Percentiles rank a stretch among this genome's conserved stretches.
phyloP scores from a whole-genome alignment of 129 eudicot species.

The Helianthus annuus region DNA sequence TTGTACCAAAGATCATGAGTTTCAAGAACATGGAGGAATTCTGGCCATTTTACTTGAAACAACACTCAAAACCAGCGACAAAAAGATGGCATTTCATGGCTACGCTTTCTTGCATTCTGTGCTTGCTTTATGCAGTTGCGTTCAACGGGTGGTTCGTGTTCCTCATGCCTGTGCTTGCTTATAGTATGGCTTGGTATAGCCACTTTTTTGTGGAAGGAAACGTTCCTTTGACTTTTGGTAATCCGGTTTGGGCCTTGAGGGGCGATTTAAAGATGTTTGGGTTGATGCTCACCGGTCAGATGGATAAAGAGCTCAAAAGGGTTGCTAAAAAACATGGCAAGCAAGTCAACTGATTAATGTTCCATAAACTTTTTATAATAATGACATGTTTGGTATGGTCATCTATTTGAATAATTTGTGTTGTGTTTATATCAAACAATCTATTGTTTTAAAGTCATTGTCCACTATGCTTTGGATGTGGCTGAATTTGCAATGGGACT shows the following conservation, averaged over 20 bases:
- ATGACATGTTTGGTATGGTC: neutral
- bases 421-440: neutral
- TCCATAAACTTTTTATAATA: too few relatives aligned
- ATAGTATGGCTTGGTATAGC: constrained; percentile 94
- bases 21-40: constrained; percentile 91
- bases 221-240: constrained; percentile 86
- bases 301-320: constrained; percentile 77
- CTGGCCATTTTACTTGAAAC: constrained; percentile 86
- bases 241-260: constrained; percentile 83
- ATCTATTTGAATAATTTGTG: neutral
- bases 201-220: constrained; percentile 89
- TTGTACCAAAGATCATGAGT: constrained; percentile 42
- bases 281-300: constrained; percentile 89
- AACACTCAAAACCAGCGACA: constrained; percentile 91
- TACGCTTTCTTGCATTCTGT: constrained; percentile 63
- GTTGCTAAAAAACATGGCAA: constrained; percentile 65
- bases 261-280: constrained; percentile 98
- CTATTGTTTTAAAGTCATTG: constrained; percentile 15
- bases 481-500: neutral
- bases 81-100: constrained; percentile 92
- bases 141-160: constrained; percentile 73
- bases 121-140: constrained; percentile 51
- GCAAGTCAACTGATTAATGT: constrained; percentile 52
- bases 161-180: constrained; percentile 69
- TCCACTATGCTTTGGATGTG: neutral